Base-by-base conservation (phyloP, 352 stramenopile species). In the Phytophthora hibernalis region DNA sequence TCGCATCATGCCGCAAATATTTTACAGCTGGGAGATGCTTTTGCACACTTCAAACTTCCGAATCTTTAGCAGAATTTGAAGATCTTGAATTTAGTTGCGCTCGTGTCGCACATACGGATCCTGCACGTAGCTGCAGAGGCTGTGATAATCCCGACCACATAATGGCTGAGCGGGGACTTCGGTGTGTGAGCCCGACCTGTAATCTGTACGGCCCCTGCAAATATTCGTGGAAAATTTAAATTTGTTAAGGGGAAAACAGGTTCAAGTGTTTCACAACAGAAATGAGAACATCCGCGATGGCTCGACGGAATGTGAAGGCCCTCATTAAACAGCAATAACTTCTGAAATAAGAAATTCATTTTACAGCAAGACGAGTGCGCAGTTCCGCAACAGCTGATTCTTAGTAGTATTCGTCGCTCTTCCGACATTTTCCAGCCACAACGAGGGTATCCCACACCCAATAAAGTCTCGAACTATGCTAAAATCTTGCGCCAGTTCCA, bases 341-440 rank as follows among this genome's bases (percentile, higher is more conserved):
- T 31, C n/a, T 5, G 51, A 52, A 24, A 59, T 48, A 66, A 66
- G 18, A 38, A 54, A 22, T 49, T 28, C 22, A 54, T 59, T 60
- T n/a, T n/a, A n/a, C n/a, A n/a, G n/a, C n/a, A n/a, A n/a, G n/a
- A n/a, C n/a, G n/a, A n/a, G n/a, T n/a, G 58, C 21, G 49, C 20
- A 5, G 22, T 67, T 26, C 31, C 59, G 8, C 50, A 49, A 11
- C 48, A 54, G n/a, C 26, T 65, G 0, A 53, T 65, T 20, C 16
- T 43, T 13, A 47, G 49, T n/a, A 59, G n/a, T n/a, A 53, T 58
- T 48, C 26, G 48, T 13, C 24, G 38, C 3, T 53, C 12, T 16
- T 22, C 24, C 3, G 49, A 66, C 21, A 60, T 66, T 3, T 2
- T 54, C 7, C n/a, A 33, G 7, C 48, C 57, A 9, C 38, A 7